Conservation (phyloP, 441 rosid species). For the Erodium chrysanthum region DNA sequence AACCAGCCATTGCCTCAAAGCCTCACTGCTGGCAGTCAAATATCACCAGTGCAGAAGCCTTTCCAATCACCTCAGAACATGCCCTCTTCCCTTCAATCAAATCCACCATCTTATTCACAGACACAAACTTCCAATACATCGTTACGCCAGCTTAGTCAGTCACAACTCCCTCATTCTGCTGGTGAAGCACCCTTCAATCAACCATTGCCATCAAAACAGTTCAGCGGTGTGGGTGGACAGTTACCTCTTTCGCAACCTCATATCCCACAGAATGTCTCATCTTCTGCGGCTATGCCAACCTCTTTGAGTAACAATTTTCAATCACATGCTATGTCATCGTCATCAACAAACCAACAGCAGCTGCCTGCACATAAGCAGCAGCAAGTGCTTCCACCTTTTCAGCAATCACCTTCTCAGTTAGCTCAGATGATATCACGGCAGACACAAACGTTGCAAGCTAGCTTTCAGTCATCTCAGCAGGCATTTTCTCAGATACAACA, state of each 20-base stretch:
- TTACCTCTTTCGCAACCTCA: slow-evolving; percentile 45
- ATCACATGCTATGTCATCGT: slow-evolving; percentile 29
- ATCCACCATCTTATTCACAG: slow-evolving; percentile 37
- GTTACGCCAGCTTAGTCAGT: slow-evolving; percentile 22
- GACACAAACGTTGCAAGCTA: slow-evolving; percentile 81
- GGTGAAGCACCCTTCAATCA: slow-evolving; percentile 42
- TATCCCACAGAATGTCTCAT: slow-evolving; percentile 38
- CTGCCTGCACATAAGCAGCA: slow-evolving; percentile 45
- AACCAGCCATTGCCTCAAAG: slow-evolving; percentile 43
- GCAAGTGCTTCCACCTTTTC: slow-evolving; percentile 50
- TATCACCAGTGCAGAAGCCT: slow-evolving; percentile 59
- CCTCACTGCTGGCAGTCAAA: slow-evolving; percentile 43
- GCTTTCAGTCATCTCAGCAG: slow-evolving; percentile 87
- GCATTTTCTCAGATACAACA: slow-evolving; percentile 93
- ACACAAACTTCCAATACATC: slow-evolving; percentile 26
- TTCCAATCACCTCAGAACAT: slow-evolving; percentile 50
- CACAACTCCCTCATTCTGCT: slow-evolving; percentile 23
- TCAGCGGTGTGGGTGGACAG: slow-evolving; percentile 40
- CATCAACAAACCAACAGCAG: slow-evolving; percentile 44
- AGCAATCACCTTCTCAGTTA: slow-evolving; percentile 84
- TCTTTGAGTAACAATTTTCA: slow-evolving; percentile 44
- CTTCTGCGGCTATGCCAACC: slow-evolving; percentile 36
- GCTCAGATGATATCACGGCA: slow-evolving; percentile 91
- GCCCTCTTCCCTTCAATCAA: slow-evolving; percentile 38
- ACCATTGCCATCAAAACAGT: slow-evolving; percentile 39